These are phyloP conservation scores for Gastrodia elata DNA, from an alignment of 106 monocot species.

Conservation along the genomic window DNA sequence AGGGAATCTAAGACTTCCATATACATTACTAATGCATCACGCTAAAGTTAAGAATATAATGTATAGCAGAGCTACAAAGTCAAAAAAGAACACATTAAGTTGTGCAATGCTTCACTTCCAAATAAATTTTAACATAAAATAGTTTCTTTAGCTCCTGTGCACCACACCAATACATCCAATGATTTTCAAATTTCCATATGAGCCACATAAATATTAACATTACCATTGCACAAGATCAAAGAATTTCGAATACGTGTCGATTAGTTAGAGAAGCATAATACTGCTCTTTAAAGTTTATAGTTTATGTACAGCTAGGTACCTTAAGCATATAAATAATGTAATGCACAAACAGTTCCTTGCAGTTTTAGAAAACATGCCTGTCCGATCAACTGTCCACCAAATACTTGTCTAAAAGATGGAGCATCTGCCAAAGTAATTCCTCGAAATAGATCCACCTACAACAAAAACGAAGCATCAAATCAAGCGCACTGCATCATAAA, in stretches of 20 bases:
- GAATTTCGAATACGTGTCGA: not conserved
- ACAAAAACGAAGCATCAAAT: constrained; percentile 3
- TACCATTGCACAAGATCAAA: not conserved
- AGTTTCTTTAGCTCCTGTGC: not conserved
- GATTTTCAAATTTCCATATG: not conserved
- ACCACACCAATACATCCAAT: not conserved
- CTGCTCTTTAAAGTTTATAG: not conserved
- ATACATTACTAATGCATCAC: not conserved
- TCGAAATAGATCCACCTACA: constrained; percentile 84
- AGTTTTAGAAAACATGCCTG: constrained; percentile 38
- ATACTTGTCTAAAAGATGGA: constrained; percentile 84
- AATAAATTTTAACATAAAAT: not conserved
- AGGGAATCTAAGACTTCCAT: not conserved
- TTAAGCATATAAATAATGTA: not conserved
- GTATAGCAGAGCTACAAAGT: not conserved
- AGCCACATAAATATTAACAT: not conserved
- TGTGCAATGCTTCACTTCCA: not conserved
- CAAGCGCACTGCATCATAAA: not conserved
- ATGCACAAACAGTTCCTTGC: not conserved
- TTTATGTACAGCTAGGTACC: not conserved
- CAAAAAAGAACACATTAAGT: not conserved
- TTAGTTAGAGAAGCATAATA: not conserved
- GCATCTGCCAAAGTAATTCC: constrained; percentile 73
- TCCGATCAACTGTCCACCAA: constrained; percentile 95
- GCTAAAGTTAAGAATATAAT: too few relatives aligned